A percentile compares a stretch with the other conserved stretches of the same genome.
Conservation (phyloP, 1,284 basidiomycete genomes). For the Moesziomyces aphidis region DNA sequence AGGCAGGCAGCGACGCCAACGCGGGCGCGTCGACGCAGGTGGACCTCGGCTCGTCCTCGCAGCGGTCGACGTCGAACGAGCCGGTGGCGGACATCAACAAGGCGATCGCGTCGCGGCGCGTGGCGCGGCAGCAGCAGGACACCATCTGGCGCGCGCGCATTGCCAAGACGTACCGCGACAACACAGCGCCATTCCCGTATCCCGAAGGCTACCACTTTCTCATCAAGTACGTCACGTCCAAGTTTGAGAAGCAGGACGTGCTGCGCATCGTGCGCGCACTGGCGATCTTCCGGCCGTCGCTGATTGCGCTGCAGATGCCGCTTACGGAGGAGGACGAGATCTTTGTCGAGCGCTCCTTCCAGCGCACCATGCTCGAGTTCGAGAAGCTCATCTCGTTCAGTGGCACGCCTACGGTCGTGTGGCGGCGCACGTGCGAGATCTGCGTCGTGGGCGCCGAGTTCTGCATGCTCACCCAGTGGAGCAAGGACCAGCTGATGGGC, state of each 20-base stretch:
- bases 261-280: conserved; percentile 92
- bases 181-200: conserved; percentile 62
- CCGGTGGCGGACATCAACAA: conserved; percentile 46
- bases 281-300: conserved; percentile 91
- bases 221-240: conserved; percentile 70
- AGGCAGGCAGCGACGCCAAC: conserved; percentile 6
- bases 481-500: conserved; percentile 61
- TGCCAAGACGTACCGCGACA: conserved; percentile 59
- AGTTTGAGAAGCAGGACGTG: conserved; percentile 95
- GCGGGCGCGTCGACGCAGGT: conserved; percentile 10
- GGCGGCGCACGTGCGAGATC: conserved; percentile 97
- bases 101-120: conserved; percentile 42
- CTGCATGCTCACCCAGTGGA: conserved; percentile 80
- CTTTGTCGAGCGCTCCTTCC: conserved; percentile 94
- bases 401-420: conserved; percentile 99
- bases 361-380: conserved; percentile 90
- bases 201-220: conserved; percentile 67
- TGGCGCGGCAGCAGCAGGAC: conserved; percentile 47
- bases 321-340: conserved; percentile 65
- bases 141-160: conserved; percentile 63
- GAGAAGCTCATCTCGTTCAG: conserved; percentile 97
- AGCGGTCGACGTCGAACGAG: conserved; percentile 41
- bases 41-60: conserved; percentile 40
- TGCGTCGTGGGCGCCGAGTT: conserved; percentile 96
- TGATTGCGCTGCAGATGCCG: conserved; percentile 85